Base-by-base conservation (phyloP, 2,329 filamentous ascomycete genomes). In the Nectriaceae sp. region DNA sequence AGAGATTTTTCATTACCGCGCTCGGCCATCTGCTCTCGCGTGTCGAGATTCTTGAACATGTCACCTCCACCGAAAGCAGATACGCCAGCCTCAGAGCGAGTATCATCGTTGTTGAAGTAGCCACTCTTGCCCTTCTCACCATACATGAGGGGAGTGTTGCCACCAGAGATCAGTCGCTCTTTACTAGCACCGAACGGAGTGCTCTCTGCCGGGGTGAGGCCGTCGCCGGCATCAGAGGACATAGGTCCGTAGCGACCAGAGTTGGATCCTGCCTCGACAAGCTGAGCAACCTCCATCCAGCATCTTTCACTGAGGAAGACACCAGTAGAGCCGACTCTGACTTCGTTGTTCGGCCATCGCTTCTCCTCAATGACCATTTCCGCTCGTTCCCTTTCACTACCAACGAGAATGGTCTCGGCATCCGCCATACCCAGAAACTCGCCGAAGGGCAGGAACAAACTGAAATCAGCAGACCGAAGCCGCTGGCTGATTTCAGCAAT, bases 11-110 rank as follows among this genome's bases (percentile, higher is more conserved):
- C 90, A 57, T 96, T 96, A 52, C 90, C 90, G 58, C 96, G 93
- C 71, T 97, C 93, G 0, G 93, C 90, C 83, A 99, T 90, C 66
- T 96, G 89, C 66, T 95, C 89, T 54, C 90, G 84, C 5, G 93
- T 97, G 59, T 97, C 93, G 6, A 97, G 78, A 62, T 97, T 96
- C 64, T 91, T 90, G 78, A 99, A 99, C 93, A 99, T 96, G 67
- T 99, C 94, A 6, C 94, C 92, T 44, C 83, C 89, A 40, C 92
- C 89, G 65, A 96, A 88, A 5, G 90, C 91, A n/a, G 93, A 97
- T 2, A 81, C 88, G 4, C 92, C 93, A 6, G 93, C 92, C 43
- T 99, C 94, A 22, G 94, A 97, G 37, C 91, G 90, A 6, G 85
- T 77, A 65, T 99, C 94, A 49, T 96, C 91, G 37, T 18, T 18